Evolutionary conservation across 139 green algal species (phyloP), one percentile per base, ranked within the genome.

Genomic region (Coelastrella sp.): DNA sequence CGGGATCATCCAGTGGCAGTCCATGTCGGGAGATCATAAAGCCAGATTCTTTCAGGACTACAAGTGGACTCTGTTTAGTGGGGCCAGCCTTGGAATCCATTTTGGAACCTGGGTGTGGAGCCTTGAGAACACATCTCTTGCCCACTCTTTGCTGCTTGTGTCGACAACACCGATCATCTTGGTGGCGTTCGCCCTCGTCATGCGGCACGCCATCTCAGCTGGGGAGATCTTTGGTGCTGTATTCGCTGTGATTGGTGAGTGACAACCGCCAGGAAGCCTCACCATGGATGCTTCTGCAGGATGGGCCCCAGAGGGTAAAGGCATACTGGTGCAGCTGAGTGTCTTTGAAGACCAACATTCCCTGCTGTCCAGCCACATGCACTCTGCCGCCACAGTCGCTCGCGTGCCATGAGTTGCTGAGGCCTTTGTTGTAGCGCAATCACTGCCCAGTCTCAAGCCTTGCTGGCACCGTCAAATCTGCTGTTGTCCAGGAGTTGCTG

Each of bases 81-180:
- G 95, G 58, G 70, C 80, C 7, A 93, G 78, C 56, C 93, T 99
- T n/a, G 95, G 91, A 27, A 56, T 97, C 7, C 96, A 99, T 89
- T 98, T 98, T 89, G 94, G 87, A 12, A 11, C 75, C 4, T 97
- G 94, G 94, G 96, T 98, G 17, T 93, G 84, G 92, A 91, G 90
- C 15, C 88, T 97, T 60, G 68, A 97, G 87, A 89, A 93, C 87
- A 98, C 96, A 56, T 92, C 58, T n/a, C 93, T 99, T 0, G 83
- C 96, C 0, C 97, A 98, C 92, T 93, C 92, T 35, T 91, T 99
- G 82, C 93, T 99, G 82, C 94, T 98, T 78, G 93, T 98, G 24
- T 97, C 87, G 11, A 91, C 91, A 27, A 92, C 94, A 14, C 97
- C 97, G 20, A 66, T 99, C n/a, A 85, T 99, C 57, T 91, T 98